These are phyloP conservation scores for Sicyos edulis DNA, from an alignment of 306 rosid genomes.

Conservation along the genomic window DNA sequence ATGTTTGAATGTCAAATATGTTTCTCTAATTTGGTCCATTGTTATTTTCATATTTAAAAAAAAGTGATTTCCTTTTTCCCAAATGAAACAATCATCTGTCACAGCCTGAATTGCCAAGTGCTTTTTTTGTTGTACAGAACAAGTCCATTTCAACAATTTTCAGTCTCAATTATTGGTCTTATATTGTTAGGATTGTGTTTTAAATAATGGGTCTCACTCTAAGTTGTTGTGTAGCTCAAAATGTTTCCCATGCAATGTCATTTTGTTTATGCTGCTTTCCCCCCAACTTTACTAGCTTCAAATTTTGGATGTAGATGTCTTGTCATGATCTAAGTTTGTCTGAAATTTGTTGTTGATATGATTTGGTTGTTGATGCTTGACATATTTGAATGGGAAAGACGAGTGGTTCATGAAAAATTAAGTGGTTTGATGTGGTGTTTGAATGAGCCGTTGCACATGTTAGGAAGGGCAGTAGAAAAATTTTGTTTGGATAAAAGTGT, in stretches of 20 bases:
- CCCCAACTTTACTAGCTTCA: not conserved
- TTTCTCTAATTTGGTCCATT: not conserved
- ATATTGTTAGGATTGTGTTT: constrained; percentile 11
- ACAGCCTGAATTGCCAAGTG: not conserved
- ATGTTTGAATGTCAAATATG: not conserved
- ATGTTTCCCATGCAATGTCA: constrained; percentile 11
- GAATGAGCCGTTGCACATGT: too few relatives aligned
- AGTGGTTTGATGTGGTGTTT: too few relatives aligned
- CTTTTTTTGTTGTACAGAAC: not conserved
- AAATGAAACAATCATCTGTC: constrained; percentile 2
- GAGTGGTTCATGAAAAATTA: too few relatives aligned
- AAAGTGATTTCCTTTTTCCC: not conserved
- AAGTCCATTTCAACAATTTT: constrained; percentile 15
- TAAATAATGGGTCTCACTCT: constrained; percentile 1
- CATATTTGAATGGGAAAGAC: too few relatives aligned
- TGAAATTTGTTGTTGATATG: not conserved
- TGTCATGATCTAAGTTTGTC: not conserved
- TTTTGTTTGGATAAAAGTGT: too few relatives aligned
- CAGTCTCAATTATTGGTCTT: constrained; percentile 18
- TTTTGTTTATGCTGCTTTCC: not conserved
- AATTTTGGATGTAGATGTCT: not conserved
- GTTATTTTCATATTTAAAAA: not conserved
- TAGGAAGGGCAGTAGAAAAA: too few relatives aligned
- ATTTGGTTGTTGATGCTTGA: not conserved
- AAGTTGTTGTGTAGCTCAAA: constrained; percentile 13